Conservation (phyloP, 2,329 filamentous ascomycete species). For the Fusarium chaquense region DNA sequence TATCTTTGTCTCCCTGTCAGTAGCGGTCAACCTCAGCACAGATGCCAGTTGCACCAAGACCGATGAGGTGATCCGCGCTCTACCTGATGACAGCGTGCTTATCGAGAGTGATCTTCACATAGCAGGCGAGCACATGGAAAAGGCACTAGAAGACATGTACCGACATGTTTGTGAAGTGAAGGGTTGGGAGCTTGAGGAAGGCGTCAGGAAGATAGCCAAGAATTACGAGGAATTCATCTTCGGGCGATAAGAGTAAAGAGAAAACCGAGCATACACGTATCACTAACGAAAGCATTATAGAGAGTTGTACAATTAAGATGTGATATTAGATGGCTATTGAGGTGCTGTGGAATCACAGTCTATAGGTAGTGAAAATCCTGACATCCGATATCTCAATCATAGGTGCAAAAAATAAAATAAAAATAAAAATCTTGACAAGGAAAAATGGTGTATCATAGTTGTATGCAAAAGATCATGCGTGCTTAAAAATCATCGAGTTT, state of each 20-base stretch:
- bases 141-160: constrained; percentile 78
- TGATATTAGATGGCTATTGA: constrained; percentile 38
- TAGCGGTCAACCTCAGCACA: constrained; percentile 80
- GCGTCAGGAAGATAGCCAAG: constrained; percentile 72
- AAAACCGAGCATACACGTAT: background rate
- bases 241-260: constrained; percentile 57
- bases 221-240: constrained; percentile 87
- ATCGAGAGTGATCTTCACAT: constrained; percentile 91
- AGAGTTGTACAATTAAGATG: constrained; percentile 14
- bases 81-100: constrained; percentile 83
- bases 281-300: background rate
- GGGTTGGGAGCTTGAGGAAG: constrained; percentile 80
- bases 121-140: constrained; percentile 86
- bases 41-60: constrained; percentile 61
- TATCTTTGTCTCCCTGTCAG: constrained; percentile 91
- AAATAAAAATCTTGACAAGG: constrained; percentile 11
- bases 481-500: constrained; percentile 19
- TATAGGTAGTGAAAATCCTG: background rate
- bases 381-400: constrained; percentile 18
- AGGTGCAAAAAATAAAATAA: constrained; percentile 13
- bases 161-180: constrained; percentile 82
- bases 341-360: constrained; percentile 21
- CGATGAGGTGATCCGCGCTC: constrained; percentile 73
- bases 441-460: constrained; percentile 34
- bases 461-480: constrained; percentile 29